Base-by-base conservation (phyloP, 805 yeast genomes). In the Pichia paraexigua region DNA sequence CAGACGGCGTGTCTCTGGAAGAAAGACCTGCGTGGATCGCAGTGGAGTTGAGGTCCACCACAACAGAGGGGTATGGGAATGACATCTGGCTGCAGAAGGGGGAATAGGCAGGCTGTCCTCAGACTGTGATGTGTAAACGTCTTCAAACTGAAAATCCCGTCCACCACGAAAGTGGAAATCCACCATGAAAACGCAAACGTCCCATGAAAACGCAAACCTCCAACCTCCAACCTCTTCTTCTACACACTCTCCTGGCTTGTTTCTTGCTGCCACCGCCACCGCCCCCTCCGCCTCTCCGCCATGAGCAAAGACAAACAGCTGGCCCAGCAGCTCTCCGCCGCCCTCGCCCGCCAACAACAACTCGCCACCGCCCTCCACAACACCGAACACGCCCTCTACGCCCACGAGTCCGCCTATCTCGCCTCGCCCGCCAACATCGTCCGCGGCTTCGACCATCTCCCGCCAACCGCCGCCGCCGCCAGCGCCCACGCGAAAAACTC, bases 371-470 rank as follows among this genome's bases (percentile, higher is more conserved):
- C 80, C 57, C 73, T 84, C 46, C 77, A 78, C 22, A 68, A 66
- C 44, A 63, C 89, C 7, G 96, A 91, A 61, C 96, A 89, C 56
- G 78, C 79, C 48, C 83, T 91, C 7, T 90, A 81, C 68, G 84
- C 81, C 46, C 80, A 80, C 57, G 98, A 91, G 63, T 81, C 85
- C 11, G 78, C 79, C 15, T 91, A 91, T 63, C 78, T 91, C 45
- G 79, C 71, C 28, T 66, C 74, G 28, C 78, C 78, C 50, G 91
- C 97, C 0, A 91, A 88, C 65, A 84, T 92, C 27, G 85, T 89
- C n/a, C 85, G 85, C 56, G 98, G 98, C 1, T 91, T 90, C 60
- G 97, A 91, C 25, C 37, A 32, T 15, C 37, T 32, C 37, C 37
- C 37, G 8, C 37, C 37, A 32, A 11, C 30, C 3, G 5, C 30